Conservation (phyloP, 1,284 basidiomycete species). For the Cutaneotrichosporon sp. region DNA sequence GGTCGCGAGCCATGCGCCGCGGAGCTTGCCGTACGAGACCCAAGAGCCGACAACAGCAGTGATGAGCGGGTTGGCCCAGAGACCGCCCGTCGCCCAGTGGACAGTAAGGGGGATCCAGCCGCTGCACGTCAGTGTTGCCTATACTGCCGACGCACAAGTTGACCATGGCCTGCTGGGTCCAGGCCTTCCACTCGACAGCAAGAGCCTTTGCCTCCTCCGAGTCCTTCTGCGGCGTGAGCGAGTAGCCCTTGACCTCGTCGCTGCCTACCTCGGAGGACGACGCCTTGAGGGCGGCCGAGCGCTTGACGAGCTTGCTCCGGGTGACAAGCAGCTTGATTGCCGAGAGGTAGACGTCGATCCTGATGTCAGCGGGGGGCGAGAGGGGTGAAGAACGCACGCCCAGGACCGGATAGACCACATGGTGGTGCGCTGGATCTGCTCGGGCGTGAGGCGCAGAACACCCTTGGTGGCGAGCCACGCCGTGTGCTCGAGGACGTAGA, state of each 20-base stretch:
- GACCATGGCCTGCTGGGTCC: conserved; percentile 29
- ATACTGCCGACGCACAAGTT: conserved; percentile 25
- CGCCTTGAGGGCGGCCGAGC: conserved; percentile 20
- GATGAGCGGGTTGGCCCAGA: conserved; percentile 40
- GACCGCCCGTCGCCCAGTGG: conserved; percentile 43
- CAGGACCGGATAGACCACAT: conserved; percentile 30
- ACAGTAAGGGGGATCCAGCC: conserved; percentile 45
- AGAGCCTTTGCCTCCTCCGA: conserved; percentile 14
- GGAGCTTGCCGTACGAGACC: conserved; percentile 13
- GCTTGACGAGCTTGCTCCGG: conserved; percentile 21
- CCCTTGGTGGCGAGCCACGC: conserved; percentile 40
- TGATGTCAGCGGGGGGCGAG: conserved; percentile 11
- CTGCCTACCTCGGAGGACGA: conserved; percentile 18
- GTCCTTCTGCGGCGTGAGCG: conserved; percentile 23
- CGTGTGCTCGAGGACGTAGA: conserved; percentile 45
- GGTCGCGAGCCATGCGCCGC: conserved; percentile 5
- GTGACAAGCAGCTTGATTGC: conserved; percentile 28
- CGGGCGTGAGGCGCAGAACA: conserved; percentile 31
- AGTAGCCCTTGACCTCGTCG: conserved; percentile 35
- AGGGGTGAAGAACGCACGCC: conserved; percentile 33
- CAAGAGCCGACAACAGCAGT: conserved; percentile 30
- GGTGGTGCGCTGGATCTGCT: conserved; percentile 2
- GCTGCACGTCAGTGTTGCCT: conserved; percentile 12
- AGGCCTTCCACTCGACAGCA: conserved; percentile 29
- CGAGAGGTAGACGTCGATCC: conserved; percentile 39